phyloP scores from a whole-genome alignment of 768 basidiomycete genomes.

The Lentinula boryana region DNA sequence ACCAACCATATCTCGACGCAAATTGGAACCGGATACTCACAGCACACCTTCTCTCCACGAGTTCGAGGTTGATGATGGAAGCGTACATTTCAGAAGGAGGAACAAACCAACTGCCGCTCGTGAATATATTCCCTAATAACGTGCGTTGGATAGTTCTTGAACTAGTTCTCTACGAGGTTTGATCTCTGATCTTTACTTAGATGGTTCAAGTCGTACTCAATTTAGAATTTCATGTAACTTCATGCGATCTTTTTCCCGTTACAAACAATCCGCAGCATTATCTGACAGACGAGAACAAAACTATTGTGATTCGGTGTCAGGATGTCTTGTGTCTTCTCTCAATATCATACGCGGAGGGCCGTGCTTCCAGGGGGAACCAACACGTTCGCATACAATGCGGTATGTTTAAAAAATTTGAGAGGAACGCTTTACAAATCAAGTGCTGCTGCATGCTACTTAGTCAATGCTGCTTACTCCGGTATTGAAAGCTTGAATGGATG shows the following conservation, averaged over 20 bases:
- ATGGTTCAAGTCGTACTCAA: neutral
- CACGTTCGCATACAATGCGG: neutral
- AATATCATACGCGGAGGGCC: neutral
- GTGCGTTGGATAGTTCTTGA: neutral
- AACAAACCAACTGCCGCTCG: neutral
- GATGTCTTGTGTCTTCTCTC: neutral
- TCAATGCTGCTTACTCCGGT: neutral
- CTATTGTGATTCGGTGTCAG: neutral
- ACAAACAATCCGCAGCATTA: neutral
- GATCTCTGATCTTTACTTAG: neutral
- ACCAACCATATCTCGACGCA: slow-evolving; percentile 44
- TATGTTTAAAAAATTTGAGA: neutral
- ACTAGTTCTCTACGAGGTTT: neutral
- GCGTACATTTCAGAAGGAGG: slow-evolving; percentile 3
- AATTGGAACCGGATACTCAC: slow-evolving; percentile 8
- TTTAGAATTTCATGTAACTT: neutral
- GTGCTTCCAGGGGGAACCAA: neutral
- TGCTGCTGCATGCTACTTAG: neutral
- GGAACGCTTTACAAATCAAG: neutral
- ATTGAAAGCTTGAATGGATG: neutral
- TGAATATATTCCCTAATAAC: neutral
- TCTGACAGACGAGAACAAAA: neutral
- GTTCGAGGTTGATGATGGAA: slow-evolving; percentile 1
- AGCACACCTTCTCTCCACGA: neutral
- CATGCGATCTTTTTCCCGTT: neutral